Percentiles rank a stretch among this genome's conserved stretches.
Evolutionary conservation across 208 protist genomes (phyloP).

Genomic region (Borovskyia barvae): DNA sequence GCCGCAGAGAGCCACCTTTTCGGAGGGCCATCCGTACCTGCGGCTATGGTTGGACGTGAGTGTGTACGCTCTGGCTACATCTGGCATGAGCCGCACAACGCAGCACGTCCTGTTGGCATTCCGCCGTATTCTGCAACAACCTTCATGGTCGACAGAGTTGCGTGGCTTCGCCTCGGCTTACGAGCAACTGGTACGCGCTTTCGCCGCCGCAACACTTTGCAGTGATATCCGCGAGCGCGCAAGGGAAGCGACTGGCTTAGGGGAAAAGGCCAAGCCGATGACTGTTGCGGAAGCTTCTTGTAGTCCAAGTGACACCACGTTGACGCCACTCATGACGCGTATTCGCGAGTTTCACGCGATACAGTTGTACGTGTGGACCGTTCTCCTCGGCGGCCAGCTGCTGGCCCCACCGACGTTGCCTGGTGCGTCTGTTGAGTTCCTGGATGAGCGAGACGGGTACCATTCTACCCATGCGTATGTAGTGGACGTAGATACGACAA

Average conservation of each 20-base stretch:
- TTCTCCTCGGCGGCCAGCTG: constrained; percentile 36
- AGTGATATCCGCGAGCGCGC: not conserved
- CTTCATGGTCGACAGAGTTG: constrained; percentile 28
- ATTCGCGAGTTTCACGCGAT: constrained; percentile 13
- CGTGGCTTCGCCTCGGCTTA: constrained; percentile 22
- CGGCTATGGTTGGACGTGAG: constrained; percentile 17
- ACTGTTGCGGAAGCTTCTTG: too few species aligned
- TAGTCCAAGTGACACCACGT: too few species aligned
- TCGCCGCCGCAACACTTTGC: constrained; percentile 7
- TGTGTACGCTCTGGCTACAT: constrained; percentile 22
- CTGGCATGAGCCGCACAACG: constrained; percentile 28
- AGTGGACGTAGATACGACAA: constrained; percentile 12
- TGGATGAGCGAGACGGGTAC: constrained; percentile 14
- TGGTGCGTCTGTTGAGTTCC: constrained; percentile 10
- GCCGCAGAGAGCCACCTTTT: not conserved
- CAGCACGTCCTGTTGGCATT: constrained; percentile 30
- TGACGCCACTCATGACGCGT: not conserved
- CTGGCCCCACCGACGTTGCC: constrained; percentile 10
- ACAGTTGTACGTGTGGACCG: constrained; percentile 26
- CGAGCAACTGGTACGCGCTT: constrained; percentile 15
- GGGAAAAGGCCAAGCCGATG: too few species aligned
- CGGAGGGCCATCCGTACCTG: constrained; percentile 12
- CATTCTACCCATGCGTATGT: constrained; percentile 9
- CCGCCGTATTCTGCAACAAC: constrained; percentile 22
- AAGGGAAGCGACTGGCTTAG: not conserved